Percentiles rank a stretch among this genome's conserved stretches.
phyloP scores from a whole-genome alignment of 2,329 filamentous ascomycete species.

The Aspergillus arachidicola region DNA sequence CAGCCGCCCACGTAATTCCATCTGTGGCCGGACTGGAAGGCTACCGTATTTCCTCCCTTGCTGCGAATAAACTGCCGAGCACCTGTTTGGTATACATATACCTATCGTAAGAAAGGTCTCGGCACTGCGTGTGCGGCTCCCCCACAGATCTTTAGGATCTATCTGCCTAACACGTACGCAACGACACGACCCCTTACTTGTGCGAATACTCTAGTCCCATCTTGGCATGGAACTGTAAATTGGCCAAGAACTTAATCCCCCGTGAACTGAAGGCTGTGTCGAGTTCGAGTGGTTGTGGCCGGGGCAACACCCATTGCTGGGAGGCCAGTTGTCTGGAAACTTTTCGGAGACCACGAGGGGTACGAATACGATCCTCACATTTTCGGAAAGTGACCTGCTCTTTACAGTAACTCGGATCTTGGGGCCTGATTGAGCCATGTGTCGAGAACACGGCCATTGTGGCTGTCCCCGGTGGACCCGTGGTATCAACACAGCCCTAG shows the following conservation, averaged over 20 bases:
- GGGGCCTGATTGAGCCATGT: neutral
- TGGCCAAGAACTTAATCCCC: neutral
- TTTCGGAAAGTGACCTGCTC: neutral
- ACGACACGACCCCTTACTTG: neutral
- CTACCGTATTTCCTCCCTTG: neutral
- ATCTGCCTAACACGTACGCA: constrained; percentile 3
- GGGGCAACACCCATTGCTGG: neutral
- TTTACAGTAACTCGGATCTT: neutral
- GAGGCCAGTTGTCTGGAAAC: neutral
- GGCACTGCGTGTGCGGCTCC: constrained; percentile 1
- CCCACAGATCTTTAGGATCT: neutral
- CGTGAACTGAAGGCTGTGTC: neutral
- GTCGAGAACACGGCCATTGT: constrained; percentile 4
- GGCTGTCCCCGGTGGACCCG: neutral
- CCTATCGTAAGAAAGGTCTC: neutral
- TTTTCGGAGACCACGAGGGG: neutral
- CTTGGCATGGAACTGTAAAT: neutral
- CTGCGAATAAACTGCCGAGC: neutral
- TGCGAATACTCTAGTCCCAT: neutral
- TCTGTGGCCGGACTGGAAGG: neutral
- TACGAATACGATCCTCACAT: neutral
- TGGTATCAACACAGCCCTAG: neutral
- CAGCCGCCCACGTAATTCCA: neutral
- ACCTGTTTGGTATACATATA: neutral
- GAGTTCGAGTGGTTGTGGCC: neutral